phyloP scores from a whole-genome alignment of 139 green algal species.

The Coelastrella sp. region DNA sequence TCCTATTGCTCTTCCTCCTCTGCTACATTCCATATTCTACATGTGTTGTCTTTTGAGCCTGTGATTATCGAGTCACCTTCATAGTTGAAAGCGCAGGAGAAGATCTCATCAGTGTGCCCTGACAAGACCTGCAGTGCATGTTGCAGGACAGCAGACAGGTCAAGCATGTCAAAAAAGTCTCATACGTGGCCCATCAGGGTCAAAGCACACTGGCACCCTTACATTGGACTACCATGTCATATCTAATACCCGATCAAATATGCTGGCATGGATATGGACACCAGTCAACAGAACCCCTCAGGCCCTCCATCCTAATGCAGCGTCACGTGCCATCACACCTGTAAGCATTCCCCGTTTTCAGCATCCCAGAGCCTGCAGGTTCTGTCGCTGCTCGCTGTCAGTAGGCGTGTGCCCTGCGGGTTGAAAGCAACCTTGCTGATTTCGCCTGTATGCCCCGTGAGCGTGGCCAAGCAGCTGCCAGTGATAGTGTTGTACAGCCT shows the following conservation, averaged over 20 bases:
- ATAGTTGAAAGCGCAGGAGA: constrained; percentile 85
- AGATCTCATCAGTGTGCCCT: constrained; percentile 87
- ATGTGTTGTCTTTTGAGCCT: constrained; percentile 84
- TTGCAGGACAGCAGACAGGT: neutral
- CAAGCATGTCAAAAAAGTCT: too few relatives aligned
- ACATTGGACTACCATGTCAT: too few relatives aligned
- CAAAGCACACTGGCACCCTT: too few relatives aligned
- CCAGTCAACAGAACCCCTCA: too few relatives aligned
- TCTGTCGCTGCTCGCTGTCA: constrained; percentile 76
- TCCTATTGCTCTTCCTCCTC: neutral
- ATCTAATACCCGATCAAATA: too few relatives aligned
- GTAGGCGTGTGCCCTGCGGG: constrained; percentile 68
- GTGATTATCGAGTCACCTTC: constrained; percentile 83
- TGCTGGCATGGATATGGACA: too few relatives aligned
- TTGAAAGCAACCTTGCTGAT: constrained; percentile 86
- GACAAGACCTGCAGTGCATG: constrained; percentile 64
- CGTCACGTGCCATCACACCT: constrained; percentile 46
- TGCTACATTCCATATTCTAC: constrained; percentile 76
- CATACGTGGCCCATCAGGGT: too few relatives aligned
- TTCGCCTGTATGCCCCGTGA: constrained; percentile 79
- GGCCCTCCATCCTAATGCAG: neutral
- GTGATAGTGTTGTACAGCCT: constrained; percentile 71
- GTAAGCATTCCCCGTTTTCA: constrained; percentile 63
- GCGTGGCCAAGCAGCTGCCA: constrained; percentile 63
- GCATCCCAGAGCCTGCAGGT: constrained; percentile 72